Conservation (phyloP, 129 eudicot species). For the Artemisia annua region DNA sequence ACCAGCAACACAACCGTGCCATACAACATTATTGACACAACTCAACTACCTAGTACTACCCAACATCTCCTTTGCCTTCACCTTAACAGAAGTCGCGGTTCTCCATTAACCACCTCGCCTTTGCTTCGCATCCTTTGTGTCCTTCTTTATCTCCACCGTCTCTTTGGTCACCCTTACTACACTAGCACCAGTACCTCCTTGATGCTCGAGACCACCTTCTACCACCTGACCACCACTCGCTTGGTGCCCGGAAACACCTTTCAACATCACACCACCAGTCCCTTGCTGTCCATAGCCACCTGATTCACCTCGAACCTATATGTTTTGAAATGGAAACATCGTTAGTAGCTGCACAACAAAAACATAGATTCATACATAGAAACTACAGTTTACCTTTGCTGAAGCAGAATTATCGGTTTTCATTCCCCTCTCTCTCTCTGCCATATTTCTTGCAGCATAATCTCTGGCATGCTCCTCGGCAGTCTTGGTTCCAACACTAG, state of each 20-base stretch:
- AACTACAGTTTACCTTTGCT: constrained; percentile 20
- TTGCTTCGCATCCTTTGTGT: not conserved
- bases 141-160: not conserved
- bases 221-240: not conserved
- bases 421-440: constrained; percentile 42
- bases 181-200: not conserved
- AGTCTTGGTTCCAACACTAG: constrained; percentile 6
- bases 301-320: not conserved
- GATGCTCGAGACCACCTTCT: not conserved
- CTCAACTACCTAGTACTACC: not conserved
- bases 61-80: not conserved
- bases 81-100: not conserved
- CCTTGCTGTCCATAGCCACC: constrained; percentile 3
- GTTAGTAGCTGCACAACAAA: not conserved
- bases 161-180: not conserved
- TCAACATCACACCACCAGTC: not conserved
- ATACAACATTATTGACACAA: not conserved
- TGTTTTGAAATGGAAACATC: not conserved
- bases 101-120: not conserved
- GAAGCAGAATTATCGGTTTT: constrained; percentile 28
- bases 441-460: constrained; percentile 51
- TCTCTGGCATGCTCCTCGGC: not conserved
- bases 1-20: too few species aligned
- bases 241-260: not conserved
- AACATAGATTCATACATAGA: too few species aligned